Conservation (phyloP, 345 rosid genomes). For the Corchorus capsularis region DNA sequence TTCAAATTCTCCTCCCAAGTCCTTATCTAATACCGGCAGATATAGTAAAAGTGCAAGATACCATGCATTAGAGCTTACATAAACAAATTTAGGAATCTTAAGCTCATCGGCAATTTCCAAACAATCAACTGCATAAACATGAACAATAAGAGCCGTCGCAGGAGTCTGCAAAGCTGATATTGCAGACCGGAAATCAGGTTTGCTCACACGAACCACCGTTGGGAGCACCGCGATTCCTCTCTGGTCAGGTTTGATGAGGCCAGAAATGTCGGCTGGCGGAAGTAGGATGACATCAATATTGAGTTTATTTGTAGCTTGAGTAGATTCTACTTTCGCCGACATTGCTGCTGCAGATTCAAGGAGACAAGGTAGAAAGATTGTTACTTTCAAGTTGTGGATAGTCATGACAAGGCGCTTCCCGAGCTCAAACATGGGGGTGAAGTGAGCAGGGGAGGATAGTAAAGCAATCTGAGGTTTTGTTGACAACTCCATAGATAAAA, state of each 20-base stretch:
- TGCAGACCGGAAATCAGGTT: not conserved
- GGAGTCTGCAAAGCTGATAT: not conserved
- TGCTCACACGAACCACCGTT: not conserved
- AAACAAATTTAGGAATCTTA: not conserved
- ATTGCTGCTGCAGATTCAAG: no score
- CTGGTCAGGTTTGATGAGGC: not conserved
- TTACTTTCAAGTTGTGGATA: not conserved
- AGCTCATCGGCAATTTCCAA: not conserved
- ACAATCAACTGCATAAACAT: not conserved
- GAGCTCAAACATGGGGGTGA: not conserved
- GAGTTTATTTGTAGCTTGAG: not conserved
- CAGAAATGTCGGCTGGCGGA: not conserved
- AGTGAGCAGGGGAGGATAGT: not conserved
- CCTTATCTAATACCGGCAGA: slow-evolving; percentile 34
- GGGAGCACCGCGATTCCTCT: not conserved
- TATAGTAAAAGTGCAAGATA: slow-evolving; percentile 41
- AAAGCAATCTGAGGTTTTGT: not conserved
- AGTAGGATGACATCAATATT: not conserved
- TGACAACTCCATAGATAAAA: not conserved
- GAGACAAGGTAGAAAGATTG: not conserved
- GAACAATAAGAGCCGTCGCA: not conserved
- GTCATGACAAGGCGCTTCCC: not conserved
- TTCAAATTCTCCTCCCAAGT: slow-evolving; percentile 38
- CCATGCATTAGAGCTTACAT: slow-evolving; percentile 25
- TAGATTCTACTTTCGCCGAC: not conserved